Base-by-base conservation (phyloP, 176 grass and related monocot species). In the Echinochloa phyllopogon region DNA sequence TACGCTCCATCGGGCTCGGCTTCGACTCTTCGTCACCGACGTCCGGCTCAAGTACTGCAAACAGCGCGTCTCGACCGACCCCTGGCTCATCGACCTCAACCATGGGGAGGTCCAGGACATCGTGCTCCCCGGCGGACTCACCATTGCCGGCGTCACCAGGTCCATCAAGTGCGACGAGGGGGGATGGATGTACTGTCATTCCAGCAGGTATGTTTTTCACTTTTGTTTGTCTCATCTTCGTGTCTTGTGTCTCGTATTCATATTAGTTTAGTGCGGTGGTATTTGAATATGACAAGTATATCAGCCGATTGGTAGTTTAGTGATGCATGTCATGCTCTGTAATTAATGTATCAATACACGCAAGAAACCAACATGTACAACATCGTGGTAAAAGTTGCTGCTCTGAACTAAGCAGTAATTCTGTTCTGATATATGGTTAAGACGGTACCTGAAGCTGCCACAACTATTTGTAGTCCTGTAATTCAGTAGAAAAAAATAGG, bases 121-220 rank as follows among this genome's bases (percentile, higher is more conserved):
- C 40, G 57, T 92, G 78, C 87, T 98, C 27, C 96, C 96, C 6
- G 93, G 96, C 39, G 92, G 84, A 38, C 53, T 94, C 3, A 82
- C 66, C 8, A 84, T 98, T 42, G 9, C 91, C 17, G 59, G 81
- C 13, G 91, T 92, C 58, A 70, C 93, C 2, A 94, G 75, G 65
- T 94, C 82, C 1, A 95, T 98, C 20, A 95, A 95, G 87, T 98
- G 93, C 36, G 96, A 95, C 63, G 95, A 98, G 71, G 93, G 96
- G 25, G 96, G 95, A 40, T 79, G 93, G 8, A 92, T 76, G 93
- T 98, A 36, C 79, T 98, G 4, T 88, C 96, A 17, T 98, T 98
- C 65, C 96, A 98, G 81, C 93, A 95, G 93, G 96, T 98, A 68
- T 76, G 52, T 10, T 58, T 50, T 53, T 52, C 4, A 37, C 18